Base-by-base conservation (phyloP, 768 basidiomycete genomes). In the Calocybe cyanea region DNA sequence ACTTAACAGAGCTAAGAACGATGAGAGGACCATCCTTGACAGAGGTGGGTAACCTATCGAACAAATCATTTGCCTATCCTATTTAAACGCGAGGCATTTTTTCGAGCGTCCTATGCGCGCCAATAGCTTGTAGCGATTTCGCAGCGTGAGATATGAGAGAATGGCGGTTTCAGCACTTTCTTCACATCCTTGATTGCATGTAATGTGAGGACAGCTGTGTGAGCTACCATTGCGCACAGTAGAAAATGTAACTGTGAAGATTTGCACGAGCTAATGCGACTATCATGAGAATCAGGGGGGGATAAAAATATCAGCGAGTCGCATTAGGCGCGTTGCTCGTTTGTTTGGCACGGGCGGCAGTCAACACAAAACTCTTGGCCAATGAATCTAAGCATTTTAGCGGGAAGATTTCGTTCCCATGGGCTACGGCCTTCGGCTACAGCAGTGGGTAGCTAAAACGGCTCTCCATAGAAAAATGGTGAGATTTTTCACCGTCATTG, bases 41-140 rank as follows among this genome's bases (percentile, higher is more conserved):
- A 20, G 41, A 31, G 39, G 37, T 48, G 36, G 45, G 18, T 43
- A 44, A 33, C 32, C 43, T 39, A 30, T 21, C 28, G 21, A 10
- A 23, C 33, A 9, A 2, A 11, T n/a, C 39, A 28, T 11, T 33
- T 21, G 11, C 10, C 4, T 18, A n/a, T 9, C 30, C 42, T 56
- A 28, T 56, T 45, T 56, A 56, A 53, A 56, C 43, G 31, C 50
- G 55, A 57, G 50, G 48, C 53, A 54, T 46, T 54, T 49, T 42
- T 42, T 38, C 38, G 38, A 18, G 31, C 14, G 20, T n/a, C 20
- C 15, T 14, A 19, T 25, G 18, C 18, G 46, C 55, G 25, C 52
- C 53, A 54, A 54, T 57, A 37, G 32, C 24, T 23, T 17, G 19
- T 15, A 39, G 43, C 23, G 38, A 39, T 51, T 56, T 53, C 52